Conservation (phyloP, 495 filamentous ascomycete species). For the Aspergillus bertholletiae region DNA sequence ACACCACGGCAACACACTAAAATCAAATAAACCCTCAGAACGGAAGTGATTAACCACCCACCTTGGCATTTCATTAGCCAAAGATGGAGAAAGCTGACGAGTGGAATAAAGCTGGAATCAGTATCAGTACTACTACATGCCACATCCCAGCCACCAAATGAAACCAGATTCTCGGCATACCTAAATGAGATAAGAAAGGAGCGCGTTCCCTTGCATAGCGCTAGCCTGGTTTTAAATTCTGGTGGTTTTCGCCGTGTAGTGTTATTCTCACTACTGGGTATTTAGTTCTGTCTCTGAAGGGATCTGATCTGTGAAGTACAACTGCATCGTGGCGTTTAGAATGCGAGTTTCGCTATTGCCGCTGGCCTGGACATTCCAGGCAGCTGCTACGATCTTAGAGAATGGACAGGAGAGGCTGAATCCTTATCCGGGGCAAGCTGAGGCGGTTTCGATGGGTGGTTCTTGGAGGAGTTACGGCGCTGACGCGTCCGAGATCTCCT, state of each 20-base stretch:
- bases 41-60: background rate
- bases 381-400: conserved; percentile 52
- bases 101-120: too few species aligned
- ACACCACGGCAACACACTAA: background rate
- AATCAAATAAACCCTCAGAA: background rate
- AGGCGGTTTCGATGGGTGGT: conserved; percentile 21
- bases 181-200: background rate
- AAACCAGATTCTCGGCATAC: background rate
- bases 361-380: conserved; percentile 16
- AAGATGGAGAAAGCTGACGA: background rate
- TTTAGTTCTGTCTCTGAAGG: background rate
- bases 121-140: too few species aligned
- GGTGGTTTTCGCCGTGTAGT: background rate
- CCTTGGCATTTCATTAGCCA: background rate
- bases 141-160: background rate
- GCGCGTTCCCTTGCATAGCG: background rate
- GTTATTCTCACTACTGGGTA: too few species aligned
- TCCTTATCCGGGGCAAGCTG: conserved; percentile 32
- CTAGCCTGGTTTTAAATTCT: background rate
- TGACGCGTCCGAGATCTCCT: conserved; percentile 58
- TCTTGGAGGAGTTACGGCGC: conserved; percentile 51
- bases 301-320: too few species aligned
- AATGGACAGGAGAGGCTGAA: conserved; percentile 55
- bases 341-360: conserved; percentile 4
- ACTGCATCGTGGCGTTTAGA: background rate